Evolutionary conservation across 2,329 filamentous ascomycete species (phyloP).

Genomic region (Penicillium janthinellum): DNA sequence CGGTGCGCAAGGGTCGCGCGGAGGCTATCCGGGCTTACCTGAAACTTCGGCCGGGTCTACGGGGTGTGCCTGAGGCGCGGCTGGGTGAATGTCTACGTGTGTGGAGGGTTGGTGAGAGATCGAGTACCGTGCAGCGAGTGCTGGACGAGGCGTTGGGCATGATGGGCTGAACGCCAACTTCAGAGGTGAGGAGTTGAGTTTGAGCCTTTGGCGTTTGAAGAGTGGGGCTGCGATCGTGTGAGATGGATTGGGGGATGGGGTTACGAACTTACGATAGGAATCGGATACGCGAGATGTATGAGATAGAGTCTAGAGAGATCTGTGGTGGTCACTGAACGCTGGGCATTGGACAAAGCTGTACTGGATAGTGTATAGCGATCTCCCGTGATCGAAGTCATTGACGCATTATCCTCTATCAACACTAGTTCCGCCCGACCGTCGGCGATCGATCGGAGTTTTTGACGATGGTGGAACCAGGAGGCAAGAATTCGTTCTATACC

Average conservation of each 20-base stretch:
- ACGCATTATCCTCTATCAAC: not conserved
- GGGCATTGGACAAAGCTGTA: not conserved
- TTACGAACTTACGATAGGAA: too few species aligned
- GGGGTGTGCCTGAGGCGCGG: slow-evolving; percentile 17
- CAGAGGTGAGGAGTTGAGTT: not conserved
- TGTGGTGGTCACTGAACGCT: too few species aligned
- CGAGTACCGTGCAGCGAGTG: slow-evolving; percentile 37
- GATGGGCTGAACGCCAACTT: not conserved
- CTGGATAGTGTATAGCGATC: not conserved
- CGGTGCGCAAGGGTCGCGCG: slow-evolving; percentile 41
- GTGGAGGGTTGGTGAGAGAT: slow-evolving; percentile 46
- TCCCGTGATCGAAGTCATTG: not conserved
- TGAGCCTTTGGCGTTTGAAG: not conserved
- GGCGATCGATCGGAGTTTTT: not conserved
- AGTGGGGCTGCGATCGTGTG: not conserved
- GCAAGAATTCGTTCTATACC: not conserved
- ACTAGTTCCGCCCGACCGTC: not conserved
- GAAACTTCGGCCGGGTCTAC: slow-evolving; percentile 26
- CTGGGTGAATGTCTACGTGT: slow-evolving; percentile 27
- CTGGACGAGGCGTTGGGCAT: slow-evolving; percentile 35
- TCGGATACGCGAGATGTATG: not conserved
- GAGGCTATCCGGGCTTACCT: slow-evolving; percentile 39
- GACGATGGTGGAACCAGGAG: not conserved
- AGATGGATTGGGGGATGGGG: too few species aligned
- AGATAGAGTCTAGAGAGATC: not conserved